Evolutionary conservation across 2,329 filamentous ascomycete species (phyloP).

Genomic region (Gnomoniopsis sp.): DNA sequence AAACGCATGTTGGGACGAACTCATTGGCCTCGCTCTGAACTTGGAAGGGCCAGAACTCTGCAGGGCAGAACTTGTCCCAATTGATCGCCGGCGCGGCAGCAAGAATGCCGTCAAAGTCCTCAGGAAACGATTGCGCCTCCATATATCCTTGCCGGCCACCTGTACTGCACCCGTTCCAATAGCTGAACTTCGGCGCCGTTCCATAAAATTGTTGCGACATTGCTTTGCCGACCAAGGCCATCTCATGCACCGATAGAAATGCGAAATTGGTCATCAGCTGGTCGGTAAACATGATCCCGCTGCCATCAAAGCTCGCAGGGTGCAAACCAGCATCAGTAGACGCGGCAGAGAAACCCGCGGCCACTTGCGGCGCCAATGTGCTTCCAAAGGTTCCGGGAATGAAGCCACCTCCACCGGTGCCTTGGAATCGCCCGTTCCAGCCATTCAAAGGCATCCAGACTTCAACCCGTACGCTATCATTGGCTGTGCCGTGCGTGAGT

Average conservation of each 20-base stretch:
- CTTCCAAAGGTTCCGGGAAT: background rate
- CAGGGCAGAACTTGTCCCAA: conserved; percentile 28
- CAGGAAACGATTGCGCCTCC: conserved; percentile 46
- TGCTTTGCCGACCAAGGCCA: conserved; percentile 32
- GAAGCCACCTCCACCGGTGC: background rate
- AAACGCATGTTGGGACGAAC: conserved; percentile 35
- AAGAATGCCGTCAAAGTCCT: conserved; percentile 52
- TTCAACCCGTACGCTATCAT: background rate
- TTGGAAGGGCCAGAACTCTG: conserved; percentile 27
- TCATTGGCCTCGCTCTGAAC: conserved; percentile 26
- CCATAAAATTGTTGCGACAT: conserved; percentile 46
- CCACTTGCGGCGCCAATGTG: background rate
- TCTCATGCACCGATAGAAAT: background rate
- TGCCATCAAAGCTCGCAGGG: background rate
- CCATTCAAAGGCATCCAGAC: background rate
- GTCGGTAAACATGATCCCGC: background rate
- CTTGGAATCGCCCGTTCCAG: background rate
- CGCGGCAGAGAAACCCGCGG: background rate
- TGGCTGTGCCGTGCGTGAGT: background rate
- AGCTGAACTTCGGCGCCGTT: conserved; percentile 40
- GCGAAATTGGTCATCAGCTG: background rate
- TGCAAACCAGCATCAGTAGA: background rate
- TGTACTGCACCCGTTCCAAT: conserved; percentile 52
- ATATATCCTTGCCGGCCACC: conserved; percentile 52
- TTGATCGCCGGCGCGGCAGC: conserved; percentile 42